Conservation (phyloP, 176 grass and related monocot genomes). For the Oryza australiensis region DNA sequence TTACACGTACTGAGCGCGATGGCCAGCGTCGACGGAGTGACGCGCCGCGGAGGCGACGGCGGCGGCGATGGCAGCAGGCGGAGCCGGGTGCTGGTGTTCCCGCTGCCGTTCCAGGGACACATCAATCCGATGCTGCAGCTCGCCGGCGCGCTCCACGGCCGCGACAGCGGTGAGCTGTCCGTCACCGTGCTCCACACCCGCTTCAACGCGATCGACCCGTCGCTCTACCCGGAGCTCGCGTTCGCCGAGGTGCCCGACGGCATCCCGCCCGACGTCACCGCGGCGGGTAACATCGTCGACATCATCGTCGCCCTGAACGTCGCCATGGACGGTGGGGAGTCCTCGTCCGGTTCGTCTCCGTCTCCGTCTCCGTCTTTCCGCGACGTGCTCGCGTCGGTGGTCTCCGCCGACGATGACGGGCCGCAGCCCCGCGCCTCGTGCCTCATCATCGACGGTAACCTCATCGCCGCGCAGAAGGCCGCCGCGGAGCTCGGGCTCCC, state of each 20-base stretch:
- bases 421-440: background rate
- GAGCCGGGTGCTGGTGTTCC: slow-evolving; percentile 34
- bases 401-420: background rate
- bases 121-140: slow-evolving; percentile 59
- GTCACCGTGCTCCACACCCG: slow-evolving; percentile 49
- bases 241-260: slow-evolving; percentile 22
- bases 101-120: slow-evolving; percentile 51
- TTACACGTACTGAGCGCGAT: background rate
- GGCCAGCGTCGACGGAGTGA: background rate
- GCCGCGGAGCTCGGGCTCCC: background rate
- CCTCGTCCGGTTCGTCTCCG: background rate
- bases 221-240: slow-evolving; percentile 21
- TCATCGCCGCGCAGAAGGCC: slow-evolving; percentile 12
- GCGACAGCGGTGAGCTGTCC: slow-evolving; percentile 25
- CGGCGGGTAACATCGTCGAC: background rate
- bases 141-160: slow-evolving; percentile 27
- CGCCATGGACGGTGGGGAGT: slow-evolving; percentile 15
- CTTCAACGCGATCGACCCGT: slow-evolving; percentile 40
- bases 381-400: background rate
- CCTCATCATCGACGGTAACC: slow-evolving; percentile 34
- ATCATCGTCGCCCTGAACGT: slow-evolving; percentile 37
- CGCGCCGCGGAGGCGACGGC: too few relatives aligned
- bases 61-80: too few relatives aligned
- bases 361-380: background rate
- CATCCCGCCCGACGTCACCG: background rate